Base-by-base conservation (phyloP, 176 grass and related monocot genomes). In the Cymbopogon citratus region DNA sequence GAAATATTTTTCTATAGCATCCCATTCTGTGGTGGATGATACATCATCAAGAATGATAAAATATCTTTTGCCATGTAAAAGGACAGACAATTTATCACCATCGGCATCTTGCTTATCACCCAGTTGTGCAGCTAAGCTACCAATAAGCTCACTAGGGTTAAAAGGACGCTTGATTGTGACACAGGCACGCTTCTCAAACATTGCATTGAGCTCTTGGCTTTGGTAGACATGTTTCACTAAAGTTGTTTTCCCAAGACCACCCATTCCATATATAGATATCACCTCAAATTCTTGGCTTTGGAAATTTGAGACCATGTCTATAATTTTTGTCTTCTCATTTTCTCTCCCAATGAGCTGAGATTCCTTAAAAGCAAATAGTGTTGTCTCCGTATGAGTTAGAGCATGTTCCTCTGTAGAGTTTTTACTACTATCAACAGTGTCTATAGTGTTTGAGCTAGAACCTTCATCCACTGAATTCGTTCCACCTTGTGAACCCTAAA, bases 191-290 rank as follows among this genome's bases (percentile, higher is more conserved):
- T 43, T 65, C 1, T 86, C 5, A 79, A 92, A 89, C 5, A 7
- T 24, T 11, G 35, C 6, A 24, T 0, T 26, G 3, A 89, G 28
- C 2, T 69, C 31, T 45, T 56, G 3, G 14, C 29, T 75, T 61
- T 63, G 12, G 13, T 65, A 83, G 4, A 92, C 41, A 23, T 68
- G 7, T 67, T 46, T 85, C 6, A 57, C 73, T 11, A 88, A 57
- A 81, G 85, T 63, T 6, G 85, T 91, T 54, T 88, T 91, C 3
- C 81, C 89, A 11, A 81, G 1, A 9, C 77, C 85, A 34, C 72
- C 77, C 81, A 88, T 78, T 62, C 85, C 85, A 1, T 73, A 67
- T 0, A 91, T 7, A 11, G 85, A 81, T 5, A 86, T 67, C 2
- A 88, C 86, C 11, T 12, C 6, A n/a, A 48, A 12, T 15, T 68